Percentiles rank a stretch among this genome's conserved stretches.
Evolutionary conservation across 1,139 yeast genomes (phyloP).

Genomic region (Pichia kudriavzevii): DNA sequence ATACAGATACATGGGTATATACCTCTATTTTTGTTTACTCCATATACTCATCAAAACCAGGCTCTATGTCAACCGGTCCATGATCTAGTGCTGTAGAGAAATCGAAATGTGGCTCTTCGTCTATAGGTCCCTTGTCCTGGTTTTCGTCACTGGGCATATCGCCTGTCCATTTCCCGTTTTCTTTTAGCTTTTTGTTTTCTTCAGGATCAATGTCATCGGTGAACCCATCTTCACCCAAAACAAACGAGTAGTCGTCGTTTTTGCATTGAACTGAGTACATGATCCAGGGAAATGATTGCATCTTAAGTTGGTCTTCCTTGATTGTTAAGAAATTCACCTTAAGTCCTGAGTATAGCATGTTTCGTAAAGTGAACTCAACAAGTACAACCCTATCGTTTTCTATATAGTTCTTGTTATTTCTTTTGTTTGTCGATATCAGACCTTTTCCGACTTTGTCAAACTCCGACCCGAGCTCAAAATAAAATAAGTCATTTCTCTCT

Average conservation of each 20-base stretch:
- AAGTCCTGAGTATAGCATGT: constrained; percentile 61
- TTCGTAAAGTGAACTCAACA: constrained; percentile 60
- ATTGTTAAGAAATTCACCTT: constrained; percentile 68
- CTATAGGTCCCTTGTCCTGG: constrained; percentile 2
- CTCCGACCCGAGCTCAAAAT: constrained; percentile 32
- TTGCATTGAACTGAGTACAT: constrained; percentile 44
- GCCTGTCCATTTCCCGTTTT: constrained; percentile 3
- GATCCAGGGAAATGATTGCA: constrained; percentile 80
- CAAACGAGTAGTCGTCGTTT: constrained; percentile 23
- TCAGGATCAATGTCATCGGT: constrained; percentile 4
- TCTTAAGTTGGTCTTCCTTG: constrained; percentile 58
- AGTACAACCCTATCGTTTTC: constrained; percentile 38
- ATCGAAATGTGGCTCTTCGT: constrained; percentile 4
- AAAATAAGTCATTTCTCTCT: constrained; percentile 30
- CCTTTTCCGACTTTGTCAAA: constrained; percentile 14
- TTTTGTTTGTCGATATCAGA: not conserved
- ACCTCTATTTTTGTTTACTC: not conserved
- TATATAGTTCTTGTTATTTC: not conserved
- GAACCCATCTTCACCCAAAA: constrained; percentile 16
- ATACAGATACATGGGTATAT: not conserved
- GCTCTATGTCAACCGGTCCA: not conserved
- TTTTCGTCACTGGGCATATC: no score
- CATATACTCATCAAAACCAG: constrained; percentile 6
- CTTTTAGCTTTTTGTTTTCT: constrained; percentile 1
- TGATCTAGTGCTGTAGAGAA: constrained; percentile 11